A percentile compares a stretch with the other conserved stretches of the same genome.
Evolutionary conservation across 345 rosid species (phyloP).

Genomic region (Populus simonii): DNA sequence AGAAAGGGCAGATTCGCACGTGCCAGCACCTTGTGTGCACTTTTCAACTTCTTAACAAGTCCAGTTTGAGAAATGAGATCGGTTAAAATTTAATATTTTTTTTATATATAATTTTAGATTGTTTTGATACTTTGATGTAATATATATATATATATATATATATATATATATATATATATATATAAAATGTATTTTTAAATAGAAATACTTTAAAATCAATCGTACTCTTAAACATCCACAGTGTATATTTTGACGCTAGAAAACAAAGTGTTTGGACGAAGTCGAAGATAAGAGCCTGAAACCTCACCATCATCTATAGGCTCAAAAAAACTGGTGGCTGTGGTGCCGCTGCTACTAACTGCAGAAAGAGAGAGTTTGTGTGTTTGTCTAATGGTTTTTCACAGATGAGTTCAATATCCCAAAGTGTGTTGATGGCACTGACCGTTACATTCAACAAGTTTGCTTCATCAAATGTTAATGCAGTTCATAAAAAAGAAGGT

Average conservation of each 20-base stretch:
- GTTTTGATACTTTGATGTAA: too few species aligned
- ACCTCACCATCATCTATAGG: neutral
- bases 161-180: too few species aligned
- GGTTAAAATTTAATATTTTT: too few species aligned
- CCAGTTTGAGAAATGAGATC: too few species aligned
- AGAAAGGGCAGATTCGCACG: neutral
- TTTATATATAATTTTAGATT: too few species aligned
- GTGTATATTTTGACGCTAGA: neutral
- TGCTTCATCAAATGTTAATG: constrained; percentile 70
- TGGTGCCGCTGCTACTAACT: neutral
- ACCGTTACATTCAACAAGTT: constrained; percentile 88
- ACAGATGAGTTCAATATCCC: constrained; percentile 52
- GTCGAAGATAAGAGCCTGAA: constrained; percentile 9
- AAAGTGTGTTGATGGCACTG: constrained; percentile 83
- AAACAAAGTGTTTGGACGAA: neutral
- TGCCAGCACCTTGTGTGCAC: neutral
- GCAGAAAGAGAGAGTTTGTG: neutral
- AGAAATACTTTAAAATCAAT: too few species aligned
- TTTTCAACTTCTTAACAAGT: too few species aligned
- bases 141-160: too few species aligned
- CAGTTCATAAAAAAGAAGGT: constrained; percentile 55
- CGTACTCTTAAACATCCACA: too few species aligned
- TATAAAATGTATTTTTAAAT: too few species aligned
- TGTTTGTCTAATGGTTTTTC: constrained; percentile 14
- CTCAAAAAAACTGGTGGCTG: constrained; percentile 13